Evolutionary conservation across 192 early-diverging fungal species (phyloP).

Genomic region (Lobosporangium transversale): DNA sequence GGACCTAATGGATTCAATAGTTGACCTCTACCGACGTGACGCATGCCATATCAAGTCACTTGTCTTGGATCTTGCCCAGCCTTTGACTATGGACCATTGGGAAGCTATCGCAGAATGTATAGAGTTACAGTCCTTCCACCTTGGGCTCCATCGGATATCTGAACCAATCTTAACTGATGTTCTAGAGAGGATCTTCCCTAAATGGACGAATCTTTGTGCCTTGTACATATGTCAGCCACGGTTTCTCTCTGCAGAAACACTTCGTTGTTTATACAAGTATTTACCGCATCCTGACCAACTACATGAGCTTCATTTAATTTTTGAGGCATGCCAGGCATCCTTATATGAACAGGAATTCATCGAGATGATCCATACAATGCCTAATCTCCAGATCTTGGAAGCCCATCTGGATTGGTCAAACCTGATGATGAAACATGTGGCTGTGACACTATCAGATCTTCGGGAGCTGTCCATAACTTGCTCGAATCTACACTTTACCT

Average conservation of each 20-base stretch:
- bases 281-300: constrained; percentile 23
- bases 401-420: constrained; percentile 45
- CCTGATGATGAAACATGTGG: constrained; percentile 50
- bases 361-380: constrained; percentile 43
- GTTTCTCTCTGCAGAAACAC: constrained; percentile 16
- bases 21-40: constrained; percentile 18
- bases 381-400: constrained; percentile 24
- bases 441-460: constrained; percentile 17
- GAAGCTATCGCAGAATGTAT: constrained; percentile 22
- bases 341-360: constrained; percentile 47
- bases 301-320: constrained; percentile 37
- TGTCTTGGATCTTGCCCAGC: constrained; percentile 25
- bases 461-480: constrained; percentile 35
- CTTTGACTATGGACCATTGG: constrained; percentile 11
- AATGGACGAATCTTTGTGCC: constrained; percentile 15
- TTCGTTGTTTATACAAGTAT: constrained; percentile 13
- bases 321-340: constrained; percentile 46
- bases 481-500: constrained; percentile 23
- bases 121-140: constrained; percentile 35
- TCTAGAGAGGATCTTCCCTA: constrained; percentile 19
- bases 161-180: constrained; percentile 38
- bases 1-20: constrained; percentile 20
- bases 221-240: constrained; percentile 51
- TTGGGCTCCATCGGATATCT: constrained; percentile 34
- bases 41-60: constrained; percentile 13